A percentile compares a stretch with the other conserved stretches of the same genome.
Evolutionary conservation across 257 asterid genomes (phyloP).

Genomic region (Ajuga chamaepitys): DNA sequence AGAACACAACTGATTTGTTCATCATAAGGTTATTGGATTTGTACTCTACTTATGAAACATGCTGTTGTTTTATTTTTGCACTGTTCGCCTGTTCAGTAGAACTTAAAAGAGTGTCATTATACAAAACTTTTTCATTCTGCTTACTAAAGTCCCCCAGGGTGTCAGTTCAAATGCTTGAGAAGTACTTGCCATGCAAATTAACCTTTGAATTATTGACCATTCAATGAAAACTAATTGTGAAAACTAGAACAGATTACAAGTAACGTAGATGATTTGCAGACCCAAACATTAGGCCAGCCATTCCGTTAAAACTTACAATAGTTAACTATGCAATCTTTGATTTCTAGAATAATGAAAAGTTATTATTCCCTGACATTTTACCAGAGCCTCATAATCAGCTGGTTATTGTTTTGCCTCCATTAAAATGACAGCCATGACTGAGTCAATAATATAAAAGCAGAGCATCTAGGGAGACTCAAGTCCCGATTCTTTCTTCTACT

Average conservation of each 20-base stretch:
- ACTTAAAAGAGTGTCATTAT: not conserved
- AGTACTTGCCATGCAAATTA: not conserved
- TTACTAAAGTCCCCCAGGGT: not conserved
- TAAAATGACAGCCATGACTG: too few species aligned
- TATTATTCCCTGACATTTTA: too few species aligned
- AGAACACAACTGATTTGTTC: not conserved
- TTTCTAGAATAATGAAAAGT: too few species aligned
- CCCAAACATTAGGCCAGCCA: not conserved
- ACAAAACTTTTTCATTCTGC: not conserved
- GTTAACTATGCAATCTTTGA: not conserved
- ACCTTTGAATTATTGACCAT: not conserved
- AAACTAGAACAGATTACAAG: not conserved
- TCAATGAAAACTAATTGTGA: not conserved
- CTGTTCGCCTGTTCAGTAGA: not conserved
- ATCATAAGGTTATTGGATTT: not conserved
- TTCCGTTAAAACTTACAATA: not conserved
- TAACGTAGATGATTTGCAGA: not conserved
- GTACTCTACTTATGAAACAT: not conserved
- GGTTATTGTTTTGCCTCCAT: too few species aligned
- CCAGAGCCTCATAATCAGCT: too few species aligned
- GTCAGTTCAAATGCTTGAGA: not conserved
- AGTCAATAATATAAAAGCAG: too few species aligned
- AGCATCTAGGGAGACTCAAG: not conserved
- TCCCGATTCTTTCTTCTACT: not conserved
- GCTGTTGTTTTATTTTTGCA: not conserved